Evolutionary conservation across 2,329 filamentous ascomycete species (phyloP), one percentile per base, ranked within the genome.

Genomic region (Venturia oleaginea): DNA sequence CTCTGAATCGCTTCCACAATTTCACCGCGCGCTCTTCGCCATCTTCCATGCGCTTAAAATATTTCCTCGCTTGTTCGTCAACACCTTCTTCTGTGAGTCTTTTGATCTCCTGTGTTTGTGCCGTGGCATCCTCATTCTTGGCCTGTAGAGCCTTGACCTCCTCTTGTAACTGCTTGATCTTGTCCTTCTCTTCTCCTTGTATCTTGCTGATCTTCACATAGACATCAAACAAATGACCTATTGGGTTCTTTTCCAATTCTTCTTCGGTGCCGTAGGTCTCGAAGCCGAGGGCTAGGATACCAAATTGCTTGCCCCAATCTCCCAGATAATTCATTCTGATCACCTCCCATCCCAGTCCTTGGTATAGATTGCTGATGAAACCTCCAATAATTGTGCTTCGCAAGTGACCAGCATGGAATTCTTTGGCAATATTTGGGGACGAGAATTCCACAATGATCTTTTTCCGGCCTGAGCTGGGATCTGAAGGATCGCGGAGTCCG

Each of bases 371-470:
- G 27, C 86, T 79, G 24, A 91, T 76, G 73, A 89, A 90, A 37
- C 86, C 86, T 54, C 89, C 88, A 65, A 91, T 88, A 68, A 92
- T 90, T 61, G 89, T 92, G 71, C 86, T 90, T 70, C 88, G 82
- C 69, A 92, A 78, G 77, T 92, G 88, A 6, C 86, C 86, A 27
- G 86, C 87, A 71, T 90, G 86, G 76, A 92, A 91, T 27, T 87
- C 90, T 77, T 93, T 93, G 57, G 90, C 90, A 66, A 94, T 92
- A 74, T 94, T 94, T 61, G 91, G 90, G 8, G 88, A 92, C 8
- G 88, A 91, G 76, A 93, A 94, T 72, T 94, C 90, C 70, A 94
- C 83, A 62, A 94, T 84, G 55, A 87, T 81, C 70, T 82, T 83
- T 80, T 90, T 90, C 70, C 79, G 80, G 67, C 83, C 85, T 66